Conservation (phyloP, 495 filamentous ascomycete species). For the Gamarada debralockiae region DNA sequence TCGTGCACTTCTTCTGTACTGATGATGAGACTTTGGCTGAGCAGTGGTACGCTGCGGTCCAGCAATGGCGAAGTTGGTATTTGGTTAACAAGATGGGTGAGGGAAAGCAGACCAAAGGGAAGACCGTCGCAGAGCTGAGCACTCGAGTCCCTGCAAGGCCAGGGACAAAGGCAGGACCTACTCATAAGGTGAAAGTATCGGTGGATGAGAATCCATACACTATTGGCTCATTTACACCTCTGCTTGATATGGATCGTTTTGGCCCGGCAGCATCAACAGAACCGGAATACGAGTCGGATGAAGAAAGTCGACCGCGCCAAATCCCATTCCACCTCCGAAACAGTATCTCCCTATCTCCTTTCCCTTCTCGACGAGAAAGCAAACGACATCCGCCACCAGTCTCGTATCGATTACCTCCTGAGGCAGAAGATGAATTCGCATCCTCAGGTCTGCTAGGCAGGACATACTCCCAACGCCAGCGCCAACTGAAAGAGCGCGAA, state of each 20-base stretch:
- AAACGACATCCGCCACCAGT: constrained; percentile 36
- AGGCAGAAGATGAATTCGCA: constrained; percentile 45
- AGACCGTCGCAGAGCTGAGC: constrained; percentile 5
- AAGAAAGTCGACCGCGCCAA: constrained; percentile 21
- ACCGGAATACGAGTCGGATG: constrained; percentile 18
- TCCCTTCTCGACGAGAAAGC: constrained; percentile 30
- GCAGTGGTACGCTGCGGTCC: constrained; percentile 64
- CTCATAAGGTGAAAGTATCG: constrained; percentile 18
- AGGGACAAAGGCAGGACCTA: constrained; percentile 15
- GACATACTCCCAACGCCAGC: constrained; percentile 59
- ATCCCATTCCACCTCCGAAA: constrained; percentile 26
- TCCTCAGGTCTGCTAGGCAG: constrained; percentile 56
- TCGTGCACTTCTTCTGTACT: constrained; percentile 86
- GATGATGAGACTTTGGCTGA: constrained; percentile 63
- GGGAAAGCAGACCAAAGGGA: constrained; percentile 32
- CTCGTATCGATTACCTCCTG: constrained; percentile 15
- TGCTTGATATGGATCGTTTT: constrained; percentile 47
- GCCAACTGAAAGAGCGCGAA: constrained; percentile 50
- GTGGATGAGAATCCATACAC: constrained; percentile 41
- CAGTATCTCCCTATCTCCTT: constrained; percentile 5
- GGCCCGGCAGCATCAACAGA: constrained; percentile 17
- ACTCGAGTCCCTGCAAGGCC: background rate
- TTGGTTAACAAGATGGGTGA: constrained; percentile 63
- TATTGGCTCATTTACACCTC: constrained; percentile 52
- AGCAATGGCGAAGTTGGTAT: constrained; percentile 88